These are phyloP conservation scores for Penicillium lividum DNA, from an alignment of 495 filamentous ascomycete genomes.

Conservation along the genomic window DNA sequence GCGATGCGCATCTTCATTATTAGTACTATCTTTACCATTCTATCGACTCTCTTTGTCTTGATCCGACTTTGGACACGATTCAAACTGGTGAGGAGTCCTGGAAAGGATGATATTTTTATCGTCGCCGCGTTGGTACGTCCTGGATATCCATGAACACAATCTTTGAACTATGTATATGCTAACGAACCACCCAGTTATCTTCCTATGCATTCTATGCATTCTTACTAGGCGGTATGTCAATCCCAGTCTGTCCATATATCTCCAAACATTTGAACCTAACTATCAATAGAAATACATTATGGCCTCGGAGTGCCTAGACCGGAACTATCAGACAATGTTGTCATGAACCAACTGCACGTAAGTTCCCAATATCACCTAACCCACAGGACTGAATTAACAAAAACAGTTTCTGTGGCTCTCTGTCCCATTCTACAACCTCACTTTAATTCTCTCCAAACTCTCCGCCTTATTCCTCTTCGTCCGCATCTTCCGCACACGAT, in stretches of 20 bases:
- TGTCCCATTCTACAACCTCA: constrained; percentile 43
- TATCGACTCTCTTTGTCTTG: constrained; percentile 31
- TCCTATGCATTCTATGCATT: constrained; percentile 29
- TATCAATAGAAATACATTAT: constrained; percentile 18
- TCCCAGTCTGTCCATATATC: too few relatives aligned
- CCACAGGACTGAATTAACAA: background rate
- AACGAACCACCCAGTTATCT: constrained; percentile 16
- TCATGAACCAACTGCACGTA: constrained; percentile 18
- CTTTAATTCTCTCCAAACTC: constrained; percentile 46
- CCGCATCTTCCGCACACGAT: constrained; percentile 38
- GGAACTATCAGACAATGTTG: background rate
- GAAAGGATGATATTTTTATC: constrained; percentile 40
- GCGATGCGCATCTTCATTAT: constrained; percentile 21
- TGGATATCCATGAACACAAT: background rate
- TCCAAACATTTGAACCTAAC: constrained; percentile 7
- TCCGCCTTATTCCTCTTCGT: constrained; percentile 43
- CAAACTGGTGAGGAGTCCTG: constrained; percentile 32
- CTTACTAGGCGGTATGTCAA: constrained; percentile 30
- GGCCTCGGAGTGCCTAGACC: constrained; percentile 13
- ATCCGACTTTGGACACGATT: constrained; percentile 37
- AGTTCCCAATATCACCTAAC: background rate
- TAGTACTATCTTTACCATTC: constrained; percentile 25
- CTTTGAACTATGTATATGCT: background rate
- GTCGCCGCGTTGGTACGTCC: constrained; percentile 31
- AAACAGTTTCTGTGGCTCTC: constrained; percentile 39